Base-by-base conservation (phyloP, 176 grass and related monocot species). In the maize (Zea mays) region DNA sequence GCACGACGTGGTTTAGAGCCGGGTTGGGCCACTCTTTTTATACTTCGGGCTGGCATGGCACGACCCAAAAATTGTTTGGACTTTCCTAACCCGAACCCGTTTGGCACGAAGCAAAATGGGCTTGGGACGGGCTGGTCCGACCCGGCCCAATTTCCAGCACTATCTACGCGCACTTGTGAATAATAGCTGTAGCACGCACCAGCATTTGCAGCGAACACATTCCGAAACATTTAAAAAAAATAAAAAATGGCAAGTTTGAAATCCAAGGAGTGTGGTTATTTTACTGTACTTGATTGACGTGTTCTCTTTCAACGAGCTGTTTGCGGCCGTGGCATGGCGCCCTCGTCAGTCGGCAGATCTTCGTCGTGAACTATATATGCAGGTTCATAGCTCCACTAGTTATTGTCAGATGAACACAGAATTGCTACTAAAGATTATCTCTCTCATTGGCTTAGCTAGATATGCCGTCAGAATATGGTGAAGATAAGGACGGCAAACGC, bases 261-360 rank as follows among this genome's bases (percentile, higher is more conserved):
- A 9, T 40, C 40, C 14, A 44, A 57, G 37, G 27, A 33, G 3
- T 66, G n/a, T 8, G 34, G 27, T 69, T 69, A 84, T 4, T 14
- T 43, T 20, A 35, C 44, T 82, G 81, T 76, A 6, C 62, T 8
- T 38, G 16, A 10, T 8, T 3, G 7, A 7, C 44, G n/a, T 69
- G 61, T 42, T 69, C 10, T 69, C 27, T 75, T 62, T 74, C 62
- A 75, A 15, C 6, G 10, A 51, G 80, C 62, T 80, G 77, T 68
- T 47, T 14, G 27, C 27, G 27, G 27, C 27, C 62, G 43, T 64
- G 61, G 61, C 34, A 6, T 16, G 61, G 73, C 44, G 63, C 14
- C 43, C 54, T 84, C 65, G 73, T 77, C 51, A 5, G 40, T 57
- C 39, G 16, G 45, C 81, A 76, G 41, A 40, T 60, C 41, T 59